phyloP scores from a whole-genome alignment of 345 rosid genomes.

The Ceriops decandra region DNA sequence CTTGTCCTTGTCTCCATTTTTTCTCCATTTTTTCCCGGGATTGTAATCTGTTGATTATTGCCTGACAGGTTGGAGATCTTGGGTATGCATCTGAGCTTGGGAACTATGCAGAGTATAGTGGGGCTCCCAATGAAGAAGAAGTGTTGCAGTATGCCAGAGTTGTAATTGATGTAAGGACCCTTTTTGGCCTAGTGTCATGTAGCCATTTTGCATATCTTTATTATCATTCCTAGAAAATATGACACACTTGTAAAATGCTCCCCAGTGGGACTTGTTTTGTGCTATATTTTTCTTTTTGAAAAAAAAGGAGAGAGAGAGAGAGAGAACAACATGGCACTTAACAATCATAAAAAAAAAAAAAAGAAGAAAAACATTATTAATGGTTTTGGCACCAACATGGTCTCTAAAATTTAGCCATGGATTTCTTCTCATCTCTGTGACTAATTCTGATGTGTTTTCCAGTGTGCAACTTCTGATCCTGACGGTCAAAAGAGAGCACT shows the following conservation, averaged over 20 bases:
- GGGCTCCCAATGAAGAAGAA: conserved; percentile 97
- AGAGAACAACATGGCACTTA: too few species aligned
- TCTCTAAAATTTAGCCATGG: not conserved
- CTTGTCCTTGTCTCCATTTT: not conserved
- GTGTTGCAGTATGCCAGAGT: conserved; percentile 99
- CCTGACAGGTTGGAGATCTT: conserved; percentile 81
- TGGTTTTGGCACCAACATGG: too few species aligned
- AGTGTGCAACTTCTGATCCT: conserved; percentile 91
- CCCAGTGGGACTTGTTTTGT: too few species aligned
- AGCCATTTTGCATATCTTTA: not conserved
- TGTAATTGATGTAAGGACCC: conserved; percentile 67
- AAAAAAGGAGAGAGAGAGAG: too few species aligned
- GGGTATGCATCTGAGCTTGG: conserved; percentile 90
- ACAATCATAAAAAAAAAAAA: too few species aligned
- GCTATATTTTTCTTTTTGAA: too few species aligned
- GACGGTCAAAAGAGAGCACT: conserved; percentile 87
- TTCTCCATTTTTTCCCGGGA: not conserved
- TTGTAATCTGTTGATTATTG: not conserved
- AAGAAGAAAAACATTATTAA: too few species aligned
- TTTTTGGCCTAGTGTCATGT: conserved; percentile 10
- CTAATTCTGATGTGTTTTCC: conserved; percentile 12
- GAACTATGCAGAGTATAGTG: conserved; percentile 93
- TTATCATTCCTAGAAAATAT: not conserved
- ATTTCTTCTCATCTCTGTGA: conserved; percentile 10
- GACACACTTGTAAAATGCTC: too few species aligned